Percentiles rank a stretch among this genome's conserved stretches.
Evolutionary conservation across 2,329 filamentous ascomycete genomes (phyloP).

Genomic region (Claviceps quebecensis): DNA sequence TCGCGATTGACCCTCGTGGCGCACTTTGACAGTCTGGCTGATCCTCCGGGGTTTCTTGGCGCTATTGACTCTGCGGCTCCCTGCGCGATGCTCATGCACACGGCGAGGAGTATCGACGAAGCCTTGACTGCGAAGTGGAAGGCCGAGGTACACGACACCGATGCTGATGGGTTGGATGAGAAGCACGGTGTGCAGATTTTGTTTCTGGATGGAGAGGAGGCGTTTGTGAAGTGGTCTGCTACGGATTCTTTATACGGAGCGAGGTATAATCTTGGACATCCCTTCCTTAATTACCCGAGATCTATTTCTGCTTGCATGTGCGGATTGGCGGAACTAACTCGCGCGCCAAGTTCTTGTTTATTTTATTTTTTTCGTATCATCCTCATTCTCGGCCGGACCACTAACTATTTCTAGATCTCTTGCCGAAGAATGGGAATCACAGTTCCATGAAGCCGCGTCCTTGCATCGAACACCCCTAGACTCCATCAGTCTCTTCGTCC

Average conservation of each 20-base stretch:
- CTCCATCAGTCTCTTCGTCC: conserved; percentile 74
- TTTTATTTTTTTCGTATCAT: neutral
- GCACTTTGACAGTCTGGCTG: conserved; percentile 80
- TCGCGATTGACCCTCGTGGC: conserved; percentile 75
- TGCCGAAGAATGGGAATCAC: conserved; percentile 66
- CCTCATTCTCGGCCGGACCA: no score
- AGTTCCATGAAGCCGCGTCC: conserved; percentile 55
- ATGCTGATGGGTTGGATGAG: conserved; percentile 48
- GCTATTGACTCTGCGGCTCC: conserved; percentile 89
- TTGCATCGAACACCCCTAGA: conserved; percentile 60
- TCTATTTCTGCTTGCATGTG: no score
- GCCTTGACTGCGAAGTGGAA: conserved; percentile 75
- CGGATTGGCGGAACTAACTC: neutral
- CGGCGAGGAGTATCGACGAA: conserved; percentile 63
- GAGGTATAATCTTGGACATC: conserved; percentile 37
- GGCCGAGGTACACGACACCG: conserved; percentile 47
- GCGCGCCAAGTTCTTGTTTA: neutral
- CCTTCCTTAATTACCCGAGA: no score
- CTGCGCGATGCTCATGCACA: conserved; percentile 85
- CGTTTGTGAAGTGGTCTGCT: conserved; percentile 67
- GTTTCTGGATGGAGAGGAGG: conserved; percentile 87
- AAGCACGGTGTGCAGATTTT: conserved; percentile 78
- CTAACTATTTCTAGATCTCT: conserved; percentile 36
- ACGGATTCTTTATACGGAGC: conserved; percentile 82
- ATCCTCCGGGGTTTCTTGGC: conserved; percentile 76